Base-by-base conservation (phyloP, 306 rosid species). In the Glycine soja region DNA sequence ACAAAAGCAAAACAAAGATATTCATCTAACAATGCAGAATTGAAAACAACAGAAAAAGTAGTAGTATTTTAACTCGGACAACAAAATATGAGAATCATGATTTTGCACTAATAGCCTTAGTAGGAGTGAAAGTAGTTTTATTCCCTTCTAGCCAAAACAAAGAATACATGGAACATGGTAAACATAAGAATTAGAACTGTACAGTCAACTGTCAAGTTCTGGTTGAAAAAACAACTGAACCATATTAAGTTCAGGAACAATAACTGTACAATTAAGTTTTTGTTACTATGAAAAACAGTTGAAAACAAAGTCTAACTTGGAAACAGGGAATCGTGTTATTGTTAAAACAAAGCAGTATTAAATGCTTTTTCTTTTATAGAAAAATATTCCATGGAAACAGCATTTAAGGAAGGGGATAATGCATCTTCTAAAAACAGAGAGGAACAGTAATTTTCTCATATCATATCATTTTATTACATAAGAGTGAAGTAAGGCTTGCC, bases 1-100 rank as follows among this genome's bases (percentile, higher is more conserved):
- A 75, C 51, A 70, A 68, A 78, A 24, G 64, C 45, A 54, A 78
- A 69, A 81, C 14, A n/a, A 45, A 77, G 56, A 76, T 71, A 80
- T 16, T 7, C 8, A 32, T 16, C 50, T 32, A 67, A 8, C 77
- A 66, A 64, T 50, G 45, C 36, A 30, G 53, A 56, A 18, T 56
- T 54, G 65, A 18, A 56, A 81, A 70, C 12, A 46, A 69, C 52
- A 73, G 19, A 19, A 46, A 59, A 38, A 73, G 38, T 50, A 51
- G 18, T 50, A 66, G 7, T 53, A 52, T 68, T 75, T 10, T 16
- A 14, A 80, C 57, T 70, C 53, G 47, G 30, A 38, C 81, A 59
- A 67, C 14, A 63, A 38, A 67, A 43, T 19, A 81, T 57, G 53
- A 58, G 34, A 81, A 54, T 40, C 54, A 30, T 34, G 56, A 63